Evolutionary conservation across 2,329 filamentous ascomycete genomes (phyloP), one percentile per base, ranked within the genome.

Genomic region (Ophiosphaerella narmari): DNA sequence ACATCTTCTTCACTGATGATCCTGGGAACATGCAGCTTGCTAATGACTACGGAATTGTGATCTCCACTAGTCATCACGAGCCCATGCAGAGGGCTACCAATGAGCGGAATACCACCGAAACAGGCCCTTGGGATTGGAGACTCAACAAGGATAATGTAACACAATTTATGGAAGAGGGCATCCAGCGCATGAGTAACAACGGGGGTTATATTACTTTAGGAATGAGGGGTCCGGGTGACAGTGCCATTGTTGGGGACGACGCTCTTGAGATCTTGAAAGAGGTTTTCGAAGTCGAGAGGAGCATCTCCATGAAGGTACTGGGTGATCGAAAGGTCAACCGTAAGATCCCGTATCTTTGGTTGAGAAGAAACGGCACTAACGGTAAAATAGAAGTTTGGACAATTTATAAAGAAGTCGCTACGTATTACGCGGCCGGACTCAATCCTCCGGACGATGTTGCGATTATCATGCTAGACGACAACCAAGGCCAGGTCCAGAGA

Each of bases 1-100:
- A 57, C 13, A 52, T 54, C 18, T 63, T 63, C 52, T 63, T 60
- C 41, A 57, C 50, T 5, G 60, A 63, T 35, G 60, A 63, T 42
- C 54, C 56, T 4, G 43, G 42, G 7, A 63, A 63, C 33, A 46
- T 50, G 35, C 52, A 57, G 24, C 55, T 63, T 4, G 60, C 60
- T 5, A 38, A 63, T 29, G 52, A 60, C 11, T 56, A 56, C 35
- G 60, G 58, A 8, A 60, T 63, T 26, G 58, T 63, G 1, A 47
- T 63, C 2, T 56, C 52, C 0, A 62, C 60, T 7, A 59, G 55
- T 32, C 57, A 62, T 48, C 51, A 60, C 16, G 54, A 61, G 33
- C 59, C 57, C 2, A 62, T 60, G 53, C 54, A 57, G 37, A 46
- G 54, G 4, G 57, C 59, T 9, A 58, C 48, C 1, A 62, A 60